Percentiles rank a stretch among this genome's conserved stretches.
Conservation (phyloP, 305 asterid species). For the Fraxinus albicans region DNA sequence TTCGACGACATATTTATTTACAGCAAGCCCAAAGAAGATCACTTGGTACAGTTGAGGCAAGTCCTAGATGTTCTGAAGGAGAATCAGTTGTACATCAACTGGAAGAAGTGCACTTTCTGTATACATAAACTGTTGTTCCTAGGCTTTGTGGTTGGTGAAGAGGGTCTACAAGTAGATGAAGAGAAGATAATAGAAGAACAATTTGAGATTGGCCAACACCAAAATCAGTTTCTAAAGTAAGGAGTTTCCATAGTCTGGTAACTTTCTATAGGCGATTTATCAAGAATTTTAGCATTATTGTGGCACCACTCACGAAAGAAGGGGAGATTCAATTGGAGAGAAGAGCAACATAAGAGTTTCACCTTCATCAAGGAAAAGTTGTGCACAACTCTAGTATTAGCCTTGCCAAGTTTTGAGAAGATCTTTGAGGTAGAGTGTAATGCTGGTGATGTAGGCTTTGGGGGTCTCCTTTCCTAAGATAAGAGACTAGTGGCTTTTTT, state of each 20-base stretch:
- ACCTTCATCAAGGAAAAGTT: background rate
- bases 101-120: no score
- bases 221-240: background rate
- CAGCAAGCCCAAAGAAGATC: no score
- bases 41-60: no score
- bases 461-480: background rate
- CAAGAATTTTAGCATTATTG: background rate
- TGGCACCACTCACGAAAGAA: background rate
- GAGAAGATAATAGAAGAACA: no score
- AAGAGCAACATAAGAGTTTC: background rate
- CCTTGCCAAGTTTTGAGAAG: background rate
- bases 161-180: no score
- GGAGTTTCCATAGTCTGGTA: background rate
- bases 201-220: background rate
- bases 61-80: no score
- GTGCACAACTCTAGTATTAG: background rate
- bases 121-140: no score
- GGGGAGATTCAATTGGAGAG: background rate
- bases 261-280: background rate
- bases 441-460: background rate
- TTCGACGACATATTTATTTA: no score
- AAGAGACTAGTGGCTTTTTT: background rate
- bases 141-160: no score
- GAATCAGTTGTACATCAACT: no score
- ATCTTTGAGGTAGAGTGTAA: background rate